Conservation (phyloP, 768 basidiomycete species). For the Goffeauzyma gilvescens region DNA sequence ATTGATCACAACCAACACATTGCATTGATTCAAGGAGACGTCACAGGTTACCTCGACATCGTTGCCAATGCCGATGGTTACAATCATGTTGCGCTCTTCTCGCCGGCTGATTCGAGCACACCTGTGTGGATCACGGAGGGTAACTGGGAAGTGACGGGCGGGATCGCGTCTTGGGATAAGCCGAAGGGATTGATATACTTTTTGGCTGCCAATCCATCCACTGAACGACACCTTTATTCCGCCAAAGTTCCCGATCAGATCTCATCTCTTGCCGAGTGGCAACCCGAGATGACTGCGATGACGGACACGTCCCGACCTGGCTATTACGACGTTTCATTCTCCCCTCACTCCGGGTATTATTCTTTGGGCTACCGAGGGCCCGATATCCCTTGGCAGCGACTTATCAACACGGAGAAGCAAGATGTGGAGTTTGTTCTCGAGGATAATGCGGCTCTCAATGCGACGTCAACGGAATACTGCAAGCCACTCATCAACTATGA, state of each 20-base stretch:
- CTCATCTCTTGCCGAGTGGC: conserved; percentile 30
- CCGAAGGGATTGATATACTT: conserved; percentile 47
- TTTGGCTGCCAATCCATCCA: conserved; percentile 62
- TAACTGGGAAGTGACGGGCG: conserved; percentile 68
- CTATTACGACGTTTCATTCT: conserved; percentile 54
- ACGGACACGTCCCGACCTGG: conserved; percentile 34
- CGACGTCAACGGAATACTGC: conserved; percentile 50
- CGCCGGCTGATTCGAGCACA: conserved; percentile 46
- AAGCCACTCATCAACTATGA: conserved; percentile 49
- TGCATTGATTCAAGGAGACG: conserved; percentile 27
- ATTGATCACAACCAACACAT: conserved; percentile 44
- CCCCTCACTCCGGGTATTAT: conserved; percentile 70
- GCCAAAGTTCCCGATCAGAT: conserved; percentile 45
- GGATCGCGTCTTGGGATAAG: conserved; percentile 37
- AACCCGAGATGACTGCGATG: conserved; percentile 16
- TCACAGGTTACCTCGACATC: conserved; percentile 70
- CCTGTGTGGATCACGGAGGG: conserved; percentile 75
- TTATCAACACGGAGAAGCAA: conserved; percentile 42
- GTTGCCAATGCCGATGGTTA: conserved; percentile 63
- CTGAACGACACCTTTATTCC: conserved; percentile 66
- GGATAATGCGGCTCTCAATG: conserved; percentile 49
- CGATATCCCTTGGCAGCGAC: conserved; percentile 65
- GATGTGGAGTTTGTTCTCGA: conserved; percentile 47
- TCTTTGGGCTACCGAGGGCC: conserved; percentile 63
- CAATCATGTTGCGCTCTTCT: conserved; percentile 84